A percentile compares a stretch with the other conserved stretches of the same genome.
Conservation (phyloP, 1,139 yeast genomes). For the Lodderomyces oxycetoniae region DNA sequence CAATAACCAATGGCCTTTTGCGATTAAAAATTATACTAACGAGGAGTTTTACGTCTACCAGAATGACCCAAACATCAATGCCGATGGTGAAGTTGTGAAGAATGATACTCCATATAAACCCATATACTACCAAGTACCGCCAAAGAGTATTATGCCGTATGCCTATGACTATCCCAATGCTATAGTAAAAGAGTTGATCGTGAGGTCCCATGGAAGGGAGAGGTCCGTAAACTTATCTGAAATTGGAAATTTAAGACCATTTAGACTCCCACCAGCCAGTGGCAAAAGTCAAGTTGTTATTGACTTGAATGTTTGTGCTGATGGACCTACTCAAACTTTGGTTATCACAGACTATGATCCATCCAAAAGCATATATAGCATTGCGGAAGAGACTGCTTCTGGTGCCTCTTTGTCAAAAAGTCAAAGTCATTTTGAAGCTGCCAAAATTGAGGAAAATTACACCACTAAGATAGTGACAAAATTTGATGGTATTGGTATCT, state of each 20-base stretch:
- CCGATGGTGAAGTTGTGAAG: constrained; percentile 58
- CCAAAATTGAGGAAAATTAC: constrained; percentile 65
- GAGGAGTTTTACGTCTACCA: constrained; percentile 82
- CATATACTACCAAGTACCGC: constrained; percentile 72
- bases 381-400: constrained; percentile 24
- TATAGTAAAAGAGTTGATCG: constrained; percentile 68
- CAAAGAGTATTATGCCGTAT: constrained; percentile 94
- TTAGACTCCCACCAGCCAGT: constrained; percentile 58
- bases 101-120: constrained; percentile 58
- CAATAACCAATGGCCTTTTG: constrained; percentile 83
- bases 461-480: constrained; percentile 56
- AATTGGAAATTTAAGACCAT: constrained; percentile 85
- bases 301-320: constrained; percentile 90
- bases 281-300: constrained; percentile 44
- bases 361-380: constrained; percentile 65
- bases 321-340: constrained; percentile 90
- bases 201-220: constrained; percentile 69
- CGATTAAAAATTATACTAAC: constrained; percentile 84
- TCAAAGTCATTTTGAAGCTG: constrained; percentile 55
- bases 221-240: constrained; percentile 83
- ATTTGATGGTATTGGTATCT: constrained; percentile 86
- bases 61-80: constrained; percentile 74
- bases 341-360: constrained; percentile 82
- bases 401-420: constrained; percentile 4
- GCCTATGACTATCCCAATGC: constrained; percentile 98